Evolutionary conservation across 1,284 basidiomycete genomes (phyloP).

Genomic region (Exobasidium cylindrosporum): DNA sequence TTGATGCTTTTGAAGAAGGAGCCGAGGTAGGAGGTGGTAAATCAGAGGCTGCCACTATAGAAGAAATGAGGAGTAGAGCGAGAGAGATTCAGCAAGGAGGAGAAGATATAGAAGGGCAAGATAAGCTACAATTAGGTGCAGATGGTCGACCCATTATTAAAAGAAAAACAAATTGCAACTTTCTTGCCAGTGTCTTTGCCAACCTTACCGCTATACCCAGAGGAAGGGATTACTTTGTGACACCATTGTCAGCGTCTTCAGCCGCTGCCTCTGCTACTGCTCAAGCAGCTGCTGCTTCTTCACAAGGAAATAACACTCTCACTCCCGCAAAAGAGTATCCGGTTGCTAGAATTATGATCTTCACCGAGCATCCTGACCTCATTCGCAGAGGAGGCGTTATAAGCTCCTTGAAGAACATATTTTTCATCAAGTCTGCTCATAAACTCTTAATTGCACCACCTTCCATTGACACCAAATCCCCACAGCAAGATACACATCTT

Average conservation of each 20-base stretch:
- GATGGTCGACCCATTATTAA: constrained; percentile 42
- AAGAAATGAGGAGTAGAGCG: constrained; percentile 44
- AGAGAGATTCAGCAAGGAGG: constrained; percentile 26
- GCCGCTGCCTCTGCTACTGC: constrained; percentile 32
- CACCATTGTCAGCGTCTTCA: constrained; percentile 33
- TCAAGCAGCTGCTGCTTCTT: constrained; percentile 23
- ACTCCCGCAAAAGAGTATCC: constrained; percentile 43
- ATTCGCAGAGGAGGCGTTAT: constrained; percentile 52
- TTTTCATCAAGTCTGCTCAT: constrained; percentile 51
- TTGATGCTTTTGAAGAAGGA: constrained; percentile 54
- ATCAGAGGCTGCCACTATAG: constrained; percentile 32
- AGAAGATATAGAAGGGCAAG: constrained; percentile 15
- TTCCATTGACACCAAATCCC: not conserved
- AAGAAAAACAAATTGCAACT: constrained; percentile 53
- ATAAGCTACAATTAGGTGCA: constrained; percentile 16
- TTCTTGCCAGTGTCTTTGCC: constrained; percentile 54
- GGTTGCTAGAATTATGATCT: constrained; percentile 48
- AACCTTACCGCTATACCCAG: constrained; percentile 45
- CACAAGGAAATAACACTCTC: constrained; percentile 19
- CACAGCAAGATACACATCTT: not conserved
- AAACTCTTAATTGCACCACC: constrained; percentile 46
- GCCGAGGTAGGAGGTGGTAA: constrained; percentile 37
- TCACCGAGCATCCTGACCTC: constrained; percentile 53
- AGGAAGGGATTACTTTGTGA: constrained; percentile 51
- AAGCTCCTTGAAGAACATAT: constrained; percentile 51